Evolutionary conservation across 2,329 filamentous ascomycete genomes (phyloP).

Genomic region (Sporothrix pallida): DNA sequence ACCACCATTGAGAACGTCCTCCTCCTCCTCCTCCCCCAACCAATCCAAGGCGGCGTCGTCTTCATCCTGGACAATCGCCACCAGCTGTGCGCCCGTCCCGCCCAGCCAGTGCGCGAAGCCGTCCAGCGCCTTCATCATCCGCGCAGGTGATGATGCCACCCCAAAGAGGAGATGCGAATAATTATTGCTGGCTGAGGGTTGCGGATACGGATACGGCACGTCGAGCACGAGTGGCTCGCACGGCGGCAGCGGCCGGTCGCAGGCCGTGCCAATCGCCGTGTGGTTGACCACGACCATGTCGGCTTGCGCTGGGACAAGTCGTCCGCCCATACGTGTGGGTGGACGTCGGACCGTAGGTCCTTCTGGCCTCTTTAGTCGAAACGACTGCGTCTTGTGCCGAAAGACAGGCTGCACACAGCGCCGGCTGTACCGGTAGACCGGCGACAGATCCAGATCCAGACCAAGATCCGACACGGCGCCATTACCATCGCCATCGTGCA

Average conservation of each 20-base stretch:
- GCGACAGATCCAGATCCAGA: conserved; percentile 46
- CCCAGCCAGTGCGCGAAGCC: conserved; percentile 63
- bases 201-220: conserved; percentile 54
- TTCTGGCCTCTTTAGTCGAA: not conserved
- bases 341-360: not conserved
- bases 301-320: not conserved
- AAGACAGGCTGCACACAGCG: conserved; percentile 43
- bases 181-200: conserved; percentile 41
- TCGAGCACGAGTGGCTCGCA: conserved; percentile 54
- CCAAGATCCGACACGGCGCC: not conserved
- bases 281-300: not conserved
- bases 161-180: conserved; percentile 63
- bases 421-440: conserved; percentile 52
- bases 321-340: not conserved
- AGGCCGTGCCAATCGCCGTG: conserved; percentile 1
- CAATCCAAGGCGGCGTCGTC: conserved; percentile 12
- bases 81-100: conserved; percentile 56
- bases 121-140: conserved; percentile 57
- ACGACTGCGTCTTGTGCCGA: not conserved
- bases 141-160: conserved; percentile 59
- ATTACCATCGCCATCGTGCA: conserved; percentile 36
- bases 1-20: no score
- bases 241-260: conserved; percentile 33
- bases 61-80: conserved; percentile 58
- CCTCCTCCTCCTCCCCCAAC: conserved; percentile 15